Evolutionary conservation across 306 rosid genomes (phyloP).

Genomic region (Quercus engelmannii): DNA sequence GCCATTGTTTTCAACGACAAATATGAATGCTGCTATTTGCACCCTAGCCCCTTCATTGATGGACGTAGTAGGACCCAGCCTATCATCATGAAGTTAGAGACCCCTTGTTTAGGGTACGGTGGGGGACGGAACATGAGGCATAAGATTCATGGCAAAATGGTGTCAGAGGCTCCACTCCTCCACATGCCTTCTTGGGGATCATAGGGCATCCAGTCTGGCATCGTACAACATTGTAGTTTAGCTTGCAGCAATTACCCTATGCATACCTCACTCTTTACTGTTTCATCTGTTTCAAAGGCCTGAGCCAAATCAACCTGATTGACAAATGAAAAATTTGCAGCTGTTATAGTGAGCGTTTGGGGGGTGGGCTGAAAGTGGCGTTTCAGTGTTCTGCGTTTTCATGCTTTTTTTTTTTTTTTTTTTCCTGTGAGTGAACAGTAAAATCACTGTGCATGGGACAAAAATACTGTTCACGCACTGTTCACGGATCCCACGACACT

Average conservation of each 20-base stretch:
- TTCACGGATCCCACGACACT: no score
- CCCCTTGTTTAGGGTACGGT: slow-evolving; percentile 26
- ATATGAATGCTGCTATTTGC: slow-evolving; percentile 5
- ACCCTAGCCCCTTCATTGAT: background rate
- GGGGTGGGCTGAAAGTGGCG: no score
- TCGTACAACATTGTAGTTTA: slow-evolving; percentile 38
- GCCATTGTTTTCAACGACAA: slow-evolving; percentile 4
- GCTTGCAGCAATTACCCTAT: slow-evolving; percentile 20
- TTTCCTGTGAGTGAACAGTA: accelerated
- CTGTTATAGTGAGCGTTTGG: background rate
- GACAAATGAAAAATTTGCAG: background rate
- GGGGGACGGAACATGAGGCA: slow-evolving; percentile 22
- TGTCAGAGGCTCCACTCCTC: slow-evolving; percentile 55
- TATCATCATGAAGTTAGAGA: slow-evolving; percentile 28
- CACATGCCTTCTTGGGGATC: slow-evolving; percentile 40
- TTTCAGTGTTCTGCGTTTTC: no score
- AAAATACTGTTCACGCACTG: no score
- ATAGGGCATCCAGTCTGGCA: slow-evolving; percentile 46
- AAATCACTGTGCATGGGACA: no score
- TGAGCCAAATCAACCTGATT: background rate
- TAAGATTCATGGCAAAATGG: slow-evolving; percentile 40
- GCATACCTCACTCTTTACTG: slow-evolving; percentile 8
- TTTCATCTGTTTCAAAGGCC: no score
- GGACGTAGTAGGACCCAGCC: slow-evolving; percentile 31
- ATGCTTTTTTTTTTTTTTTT: no score